phyloP scores from a whole-genome alignment of 306 rosid species.

The Delonix regia region DNA sequence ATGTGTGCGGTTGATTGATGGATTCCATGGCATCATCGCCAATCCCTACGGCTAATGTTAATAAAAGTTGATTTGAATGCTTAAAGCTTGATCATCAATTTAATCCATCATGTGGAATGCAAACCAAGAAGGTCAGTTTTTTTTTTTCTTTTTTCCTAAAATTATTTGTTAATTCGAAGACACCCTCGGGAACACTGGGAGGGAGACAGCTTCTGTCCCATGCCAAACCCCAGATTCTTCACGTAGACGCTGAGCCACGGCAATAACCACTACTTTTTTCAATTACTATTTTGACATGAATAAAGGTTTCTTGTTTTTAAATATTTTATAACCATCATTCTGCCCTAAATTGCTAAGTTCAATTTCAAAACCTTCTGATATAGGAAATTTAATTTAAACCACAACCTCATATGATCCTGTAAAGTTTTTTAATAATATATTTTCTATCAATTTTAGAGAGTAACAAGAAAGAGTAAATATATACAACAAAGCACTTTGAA shows the following conservation, averaged over 20 bases:
- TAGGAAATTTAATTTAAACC: neutral
- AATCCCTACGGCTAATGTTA: neutral
- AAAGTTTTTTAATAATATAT: no score
- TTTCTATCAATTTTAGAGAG: no score
- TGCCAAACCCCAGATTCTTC: slow-evolving; percentile 43
- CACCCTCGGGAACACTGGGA: slow-evolving; percentile 38
- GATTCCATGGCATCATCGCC: neutral
- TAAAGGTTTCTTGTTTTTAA: neutral
- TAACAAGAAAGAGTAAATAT: no score
- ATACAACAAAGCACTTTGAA: no score
- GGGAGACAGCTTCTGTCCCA: slow-evolving; percentile 33
- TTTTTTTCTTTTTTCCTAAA: no score
- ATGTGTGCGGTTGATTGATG: neutral
- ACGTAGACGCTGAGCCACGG: slow-evolving; percentile 38
- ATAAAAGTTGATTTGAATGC: neutral
- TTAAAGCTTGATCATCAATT: neutral
- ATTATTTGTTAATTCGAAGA: slow-evolving; percentile 3
- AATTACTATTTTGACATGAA: neutral
- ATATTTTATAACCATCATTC: neutral
- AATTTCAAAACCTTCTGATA: neutral
- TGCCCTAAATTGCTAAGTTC: neutral
- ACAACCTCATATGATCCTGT: no score
- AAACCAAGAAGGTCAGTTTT: neutral
- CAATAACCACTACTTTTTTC: slow-evolving; percentile 13
- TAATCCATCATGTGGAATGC: neutral